Evolutionary conservation across 192 early-diverging fungal species (phyloP).

Genomic region (Coemansia sp.): DNA sequence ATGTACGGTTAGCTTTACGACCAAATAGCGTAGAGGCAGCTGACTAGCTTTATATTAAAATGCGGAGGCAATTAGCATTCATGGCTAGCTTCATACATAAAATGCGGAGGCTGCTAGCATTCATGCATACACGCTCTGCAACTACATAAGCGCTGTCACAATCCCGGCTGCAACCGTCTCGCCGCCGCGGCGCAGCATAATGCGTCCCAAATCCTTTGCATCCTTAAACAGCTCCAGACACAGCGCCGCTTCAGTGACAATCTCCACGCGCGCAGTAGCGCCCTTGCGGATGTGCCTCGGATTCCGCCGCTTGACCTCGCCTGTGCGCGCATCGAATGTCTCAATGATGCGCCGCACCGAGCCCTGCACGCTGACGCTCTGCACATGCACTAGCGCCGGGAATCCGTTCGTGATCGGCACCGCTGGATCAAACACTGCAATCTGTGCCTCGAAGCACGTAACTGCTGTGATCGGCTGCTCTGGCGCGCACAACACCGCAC

Average conservation of each 20-base stretch:
- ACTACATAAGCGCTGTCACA: slow-evolving; percentile 46
- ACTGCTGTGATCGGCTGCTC: slow-evolving; percentile 71
- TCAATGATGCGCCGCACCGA: slow-evolving; percentile 73
- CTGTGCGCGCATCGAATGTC: slow-evolving; percentile 76
- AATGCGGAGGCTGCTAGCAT: too few relatives aligned
- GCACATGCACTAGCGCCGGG: slow-evolving; percentile 82
- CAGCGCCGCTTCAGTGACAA: slow-evolving; percentile 69
- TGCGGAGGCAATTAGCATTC: too few relatives aligned
- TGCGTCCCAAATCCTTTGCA: slow-evolving; percentile 83
- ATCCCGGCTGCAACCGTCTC: slow-evolving; percentile 90
- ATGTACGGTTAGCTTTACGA: too few relatives aligned
- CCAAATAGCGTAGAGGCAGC: too few relatives aligned
- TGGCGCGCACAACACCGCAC: slow-evolving; percentile 80
- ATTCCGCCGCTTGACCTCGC: slow-evolving; percentile 80
- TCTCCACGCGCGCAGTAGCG: slow-evolving; percentile 80
- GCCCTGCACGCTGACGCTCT: slow-evolving; percentile 78
- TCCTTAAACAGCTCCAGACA: slow-evolving; percentile 84
- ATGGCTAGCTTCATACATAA: too few relatives aligned
- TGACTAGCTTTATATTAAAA: too few relatives aligned
- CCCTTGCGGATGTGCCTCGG: slow-evolving; percentile 65
- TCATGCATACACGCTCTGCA: slow-evolving; percentile 5
- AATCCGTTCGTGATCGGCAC: slow-evolving; percentile 92
- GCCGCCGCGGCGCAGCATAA: slow-evolving; percentile 82
- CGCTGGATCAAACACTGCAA: slow-evolving; percentile 91
- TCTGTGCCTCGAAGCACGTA: slow-evolving; percentile 75